Evolutionary conservation across 2,329 filamentous ascomycete species (phyloP), one percentile per base, ranked within the genome.

Genomic region (Colletotrichum costaricense): DNA sequence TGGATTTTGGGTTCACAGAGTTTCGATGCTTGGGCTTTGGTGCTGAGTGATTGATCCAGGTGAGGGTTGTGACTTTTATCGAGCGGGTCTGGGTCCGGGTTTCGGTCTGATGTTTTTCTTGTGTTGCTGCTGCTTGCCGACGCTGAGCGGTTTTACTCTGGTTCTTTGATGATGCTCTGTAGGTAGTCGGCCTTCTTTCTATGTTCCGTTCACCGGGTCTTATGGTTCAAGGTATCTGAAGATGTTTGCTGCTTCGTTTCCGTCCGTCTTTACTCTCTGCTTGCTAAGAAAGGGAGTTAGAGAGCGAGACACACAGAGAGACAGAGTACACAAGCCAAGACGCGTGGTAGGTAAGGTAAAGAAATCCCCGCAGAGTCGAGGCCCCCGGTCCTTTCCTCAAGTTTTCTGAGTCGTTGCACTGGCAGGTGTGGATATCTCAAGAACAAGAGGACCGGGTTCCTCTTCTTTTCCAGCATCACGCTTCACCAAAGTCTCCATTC

Each of bases 1-100:
- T 63, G 58, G 67, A 26, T 69, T 60, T 49, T 63, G 57, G 63
- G 55, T 70, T 35, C 42, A 57, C 52, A 22, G 35, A 46, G 63
- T 28, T 28, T n/a, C 49, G 19, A 46, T 65, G 52, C 52, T 65
- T 65, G 52, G 52, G 52, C 33, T 55, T 65, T 33, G 52, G 19
- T 42, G 52, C 63, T 65, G 49, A 65, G 63, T 57, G 46, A 52
- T n/a, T 54, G 49, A 63, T 24, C 33, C 54, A 12, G 28, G 63
- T 30, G 63, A 65, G 63, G 30, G 63, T 56, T 64, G 30, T 64
- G 33, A 38, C 52, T 56, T 65, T 65, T 42, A 33, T 24, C 16
- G 52, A 56, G 63, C 19, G 67, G 35, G 67, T 57, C 57, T 57
- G 28, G 64, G 57, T 24, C 35, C 28, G 62, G 16, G 42, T 63